These are phyloP conservation scores for Clonostachys rhizophaga DNA, from an alignment of 2,329 filamentous ascomycete species.

Conservation along the genomic window DNA sequence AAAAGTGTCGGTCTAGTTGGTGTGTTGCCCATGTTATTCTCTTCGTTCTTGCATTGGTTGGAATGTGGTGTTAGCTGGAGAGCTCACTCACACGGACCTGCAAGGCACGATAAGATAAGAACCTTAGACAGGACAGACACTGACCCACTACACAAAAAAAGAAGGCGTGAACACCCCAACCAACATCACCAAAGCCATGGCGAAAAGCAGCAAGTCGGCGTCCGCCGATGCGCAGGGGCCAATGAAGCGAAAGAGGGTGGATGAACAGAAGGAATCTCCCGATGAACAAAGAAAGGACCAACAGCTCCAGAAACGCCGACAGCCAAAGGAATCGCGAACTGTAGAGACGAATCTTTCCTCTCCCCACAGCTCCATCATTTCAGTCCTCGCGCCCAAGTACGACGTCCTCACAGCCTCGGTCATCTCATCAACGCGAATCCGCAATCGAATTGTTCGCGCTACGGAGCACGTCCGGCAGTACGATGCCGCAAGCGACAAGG, in stretches of 20 bases:
- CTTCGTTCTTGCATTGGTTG: not conserved
- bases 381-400: conserved; percentile 38
- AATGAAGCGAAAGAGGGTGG: conserved; percentile 6
- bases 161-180: not conserved
- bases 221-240: not conserved
- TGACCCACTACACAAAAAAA: not conserved
- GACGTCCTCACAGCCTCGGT: conserved; percentile 48
- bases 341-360: conserved; percentile 14
- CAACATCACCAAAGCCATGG: not conserved
- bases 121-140: not conserved
- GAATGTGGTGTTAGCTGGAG: not conserved
- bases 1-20: too few relatives aligned
- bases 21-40: not conserved
- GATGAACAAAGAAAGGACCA: conserved; percentile 1
- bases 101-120: conserved; percentile 1
- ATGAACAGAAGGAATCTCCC: conserved; percentile 6
- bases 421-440: conserved; percentile 56
- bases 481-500: not conserved
- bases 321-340: not conserved
- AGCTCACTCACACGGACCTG: not conserved
- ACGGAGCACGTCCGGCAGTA: conserved; percentile 32
- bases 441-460: conserved; percentile 42
- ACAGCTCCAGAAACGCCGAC: conserved; percentile 5
- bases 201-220: not conserved
- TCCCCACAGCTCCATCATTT: conserved; percentile 35